phyloP scores from a whole-genome alignment of 495 filamentous ascomycete genomes.

The Chaetomium fimeti region DNA sequence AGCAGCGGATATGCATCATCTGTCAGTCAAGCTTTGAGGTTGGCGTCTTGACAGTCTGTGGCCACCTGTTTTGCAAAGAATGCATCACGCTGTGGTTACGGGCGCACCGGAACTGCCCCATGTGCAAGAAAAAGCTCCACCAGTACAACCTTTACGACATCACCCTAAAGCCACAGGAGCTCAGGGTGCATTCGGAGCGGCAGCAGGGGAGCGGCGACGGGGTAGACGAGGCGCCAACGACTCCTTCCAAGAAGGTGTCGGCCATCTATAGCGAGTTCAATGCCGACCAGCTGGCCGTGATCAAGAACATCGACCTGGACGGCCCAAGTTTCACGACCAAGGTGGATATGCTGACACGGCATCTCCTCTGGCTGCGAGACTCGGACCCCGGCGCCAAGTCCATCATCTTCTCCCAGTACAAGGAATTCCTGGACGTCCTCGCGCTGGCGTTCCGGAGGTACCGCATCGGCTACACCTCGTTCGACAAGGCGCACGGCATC shows the following conservation, averaged over 20 bases:
- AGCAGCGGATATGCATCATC: slow-evolving; percentile 72
- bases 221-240: not conserved
- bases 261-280: slow-evolving; percentile 76
- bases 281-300: slow-evolving; percentile 67
- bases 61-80: slow-evolving; percentile 84
- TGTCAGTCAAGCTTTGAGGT: slow-evolving; percentile 69
- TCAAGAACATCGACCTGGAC: slow-evolving; percentile 75
- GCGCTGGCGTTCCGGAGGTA: slow-evolving; percentile 62
- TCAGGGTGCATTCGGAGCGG: slow-evolving; percentile 66
- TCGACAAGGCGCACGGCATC: slow-evolving; percentile 63
- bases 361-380: slow-evolving; percentile 78
- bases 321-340: slow-evolving; percentile 79
- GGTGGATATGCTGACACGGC: slow-evolving; percentile 76
- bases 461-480: slow-evolving; percentile 67
- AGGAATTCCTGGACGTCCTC: slow-evolving; percentile 75
- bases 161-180: slow-evolving; percentile 71
- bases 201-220: not conserved
- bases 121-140: slow-evolving; percentile 69
- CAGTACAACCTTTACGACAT: slow-evolving; percentile 72
- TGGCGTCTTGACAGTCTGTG: slow-evolving; percentile 85
- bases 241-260: slow-evolving; percentile 29
- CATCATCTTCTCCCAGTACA: slow-evolving; percentile 82
- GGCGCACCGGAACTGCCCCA: slow-evolving; percentile 62
- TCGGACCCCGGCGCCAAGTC: slow-evolving; percentile 87
- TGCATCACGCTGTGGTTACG: slow-evolving; percentile 77